A percentile compares a stretch with the other conserved stretches of the same genome.
Conservation (phyloP, 1,284 basidiomycete genomes). For the Coniophora puteana region DNA sequence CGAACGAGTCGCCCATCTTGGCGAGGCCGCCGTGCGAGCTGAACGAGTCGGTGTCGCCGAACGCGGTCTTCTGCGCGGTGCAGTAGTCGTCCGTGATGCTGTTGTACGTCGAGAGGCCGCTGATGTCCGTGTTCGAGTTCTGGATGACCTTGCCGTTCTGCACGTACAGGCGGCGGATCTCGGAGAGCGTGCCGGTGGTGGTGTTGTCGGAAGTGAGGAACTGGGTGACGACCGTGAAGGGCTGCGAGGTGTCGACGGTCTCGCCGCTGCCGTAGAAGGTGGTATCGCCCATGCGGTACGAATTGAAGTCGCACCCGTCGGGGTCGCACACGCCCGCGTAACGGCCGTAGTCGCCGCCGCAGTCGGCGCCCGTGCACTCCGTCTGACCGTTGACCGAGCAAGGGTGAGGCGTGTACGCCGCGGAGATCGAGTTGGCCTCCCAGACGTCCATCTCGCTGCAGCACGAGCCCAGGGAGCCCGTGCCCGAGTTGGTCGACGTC, state of each 20-base stretch:
- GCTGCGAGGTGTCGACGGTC: constrained; percentile 41
- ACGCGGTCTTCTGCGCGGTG: constrained; percentile 35
- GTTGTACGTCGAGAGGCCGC: constrained; percentile 35
- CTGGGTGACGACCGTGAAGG: constrained; percentile 53
- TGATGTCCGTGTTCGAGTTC: constrained; percentile 42
- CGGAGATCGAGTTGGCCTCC: constrained; percentile 50
- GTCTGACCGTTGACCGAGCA: constrained; percentile 38
- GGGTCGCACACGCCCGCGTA: constrained; percentile 42
- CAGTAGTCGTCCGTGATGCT: constrained; percentile 40
- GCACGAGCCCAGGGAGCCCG: constrained; percentile 45
- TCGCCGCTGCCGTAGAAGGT: constrained; percentile 44
- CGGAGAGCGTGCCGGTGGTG: constrained; percentile 39
- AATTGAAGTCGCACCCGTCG: constrained; percentile 57
- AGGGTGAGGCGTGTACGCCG: constrained; percentile 50
- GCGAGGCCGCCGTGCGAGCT: constrained; percentile 39
- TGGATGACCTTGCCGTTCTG: constrained; percentile 48
- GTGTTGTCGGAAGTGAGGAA: constrained; percentile 47
- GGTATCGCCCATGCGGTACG: constrained; percentile 48
- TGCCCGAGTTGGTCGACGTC: constrained; percentile 30
- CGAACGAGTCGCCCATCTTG: constrained; percentile 41
- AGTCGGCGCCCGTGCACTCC: constrained; percentile 31
- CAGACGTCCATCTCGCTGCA: constrained; percentile 59
- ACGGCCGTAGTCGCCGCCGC: constrained; percentile 27
- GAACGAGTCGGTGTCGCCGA: constrained; percentile 44
- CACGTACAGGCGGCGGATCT: constrained; percentile 52